A percentile compares a stretch with the other conserved stretches of the same genome.
These are phyloP conservation scores for Ailanthus altissimus DNA, from an alignment of 345 rosid genomes.

Conservation along the genomic window DNA sequence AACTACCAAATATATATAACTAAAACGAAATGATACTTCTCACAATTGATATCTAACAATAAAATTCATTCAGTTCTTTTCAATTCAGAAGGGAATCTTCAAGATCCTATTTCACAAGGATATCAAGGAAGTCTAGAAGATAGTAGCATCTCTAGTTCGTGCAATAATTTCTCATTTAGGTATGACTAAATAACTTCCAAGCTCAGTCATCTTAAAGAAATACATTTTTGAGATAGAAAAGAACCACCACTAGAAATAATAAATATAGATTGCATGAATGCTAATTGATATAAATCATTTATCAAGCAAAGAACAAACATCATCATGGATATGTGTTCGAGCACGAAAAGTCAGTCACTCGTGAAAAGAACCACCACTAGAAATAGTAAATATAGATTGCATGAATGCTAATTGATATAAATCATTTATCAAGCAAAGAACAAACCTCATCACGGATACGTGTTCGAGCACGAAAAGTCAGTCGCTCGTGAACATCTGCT, in stretches of 20 bases:
- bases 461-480: conserved; percentile 97
- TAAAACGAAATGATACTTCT: neutral
- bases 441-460: conserved; percentile 90
- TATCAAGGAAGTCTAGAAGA: neutral
- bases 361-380: neutral
- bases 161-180: neutral
- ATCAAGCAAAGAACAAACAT: conserved; percentile 46
- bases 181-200: neutral
- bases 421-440: conserved; percentile 15
- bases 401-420: neutral
- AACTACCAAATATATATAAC: neutral
- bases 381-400: conserved; percentile 3
- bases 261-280: neutral
- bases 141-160: conserved; percentile 3
- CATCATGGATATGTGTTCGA: conserved; percentile 92
- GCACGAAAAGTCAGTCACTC: too few relatives aligned
- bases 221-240: neutral
- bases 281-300: neutral
- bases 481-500: conserved; percentile 86
- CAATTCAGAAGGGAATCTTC: neutral
- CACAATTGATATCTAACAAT: neutral
- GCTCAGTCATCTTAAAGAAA: neutral
- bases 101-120: conserved; percentile 1
- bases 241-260: neutral
- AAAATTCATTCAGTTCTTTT: neutral